Evolutionary conservation across 768 basidiomycete species (phyloP).

Genomic region (Suillus subalutaceus): DNA sequence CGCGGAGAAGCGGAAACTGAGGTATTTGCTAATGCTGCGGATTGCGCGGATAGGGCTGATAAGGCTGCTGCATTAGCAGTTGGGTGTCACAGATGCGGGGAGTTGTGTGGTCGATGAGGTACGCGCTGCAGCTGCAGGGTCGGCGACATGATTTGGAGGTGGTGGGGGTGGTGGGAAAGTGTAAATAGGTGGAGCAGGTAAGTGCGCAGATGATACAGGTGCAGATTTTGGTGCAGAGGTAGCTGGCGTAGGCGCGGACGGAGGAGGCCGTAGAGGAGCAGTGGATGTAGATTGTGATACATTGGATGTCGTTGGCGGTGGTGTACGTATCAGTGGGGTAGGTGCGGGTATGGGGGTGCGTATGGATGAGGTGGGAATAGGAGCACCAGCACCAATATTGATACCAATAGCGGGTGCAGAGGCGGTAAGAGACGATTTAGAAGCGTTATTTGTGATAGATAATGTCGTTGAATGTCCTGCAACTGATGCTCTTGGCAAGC

Average conservation of each 20-base stretch:
- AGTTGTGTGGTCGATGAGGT: neutral
- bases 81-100: neutral
- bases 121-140: neutral
- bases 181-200: neutral
- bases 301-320: neutral
- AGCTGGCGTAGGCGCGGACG: neutral
- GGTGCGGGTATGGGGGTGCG: neutral
- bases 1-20: neutral
- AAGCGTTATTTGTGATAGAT: neutral
- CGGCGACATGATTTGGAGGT: neutral
- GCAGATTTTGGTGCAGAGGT: neutral
- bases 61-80: neutral
- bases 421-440: neutral
- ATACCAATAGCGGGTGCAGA: neutral
- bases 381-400: neutral
- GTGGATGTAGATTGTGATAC: neutral
- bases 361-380: neutral
- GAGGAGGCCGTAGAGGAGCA: neutral
- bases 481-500: constrained; percentile 1
- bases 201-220: neutral
- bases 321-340: neutral
- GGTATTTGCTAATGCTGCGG: neutral
- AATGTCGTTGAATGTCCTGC: neutral
- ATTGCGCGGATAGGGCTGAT: neutral
- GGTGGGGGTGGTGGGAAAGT: constrained; percentile 6